phyloP scores from a whole-genome alignment of 192 early-diverging fungal species.

The Glomus cerebriforme region DNA sequence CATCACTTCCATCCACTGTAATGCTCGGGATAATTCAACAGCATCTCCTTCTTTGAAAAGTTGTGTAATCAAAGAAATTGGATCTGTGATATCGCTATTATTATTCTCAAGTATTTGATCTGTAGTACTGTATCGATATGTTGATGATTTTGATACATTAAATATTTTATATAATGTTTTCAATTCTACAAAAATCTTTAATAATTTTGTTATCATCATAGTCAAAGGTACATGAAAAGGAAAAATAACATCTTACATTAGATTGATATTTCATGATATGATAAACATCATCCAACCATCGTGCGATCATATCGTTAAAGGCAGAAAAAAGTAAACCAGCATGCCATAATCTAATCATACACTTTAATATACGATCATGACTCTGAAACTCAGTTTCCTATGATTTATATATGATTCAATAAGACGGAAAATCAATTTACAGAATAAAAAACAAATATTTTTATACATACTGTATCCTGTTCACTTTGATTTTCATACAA shows the following conservation, averaged over 20 bases:
- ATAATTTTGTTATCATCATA: neutral
- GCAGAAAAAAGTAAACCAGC: constrained; percentile 46
- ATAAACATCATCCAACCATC: constrained; percentile 48
- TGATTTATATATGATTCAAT: neutral
- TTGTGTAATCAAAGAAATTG: constrained; percentile 30
- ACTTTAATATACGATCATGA: constrained; percentile 45
- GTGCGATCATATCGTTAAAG: constrained; percentile 43
- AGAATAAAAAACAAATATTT: neutral
- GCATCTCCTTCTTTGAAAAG: constrained; percentile 35
- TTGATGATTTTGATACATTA: neutral
- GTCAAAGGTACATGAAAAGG: neutral
- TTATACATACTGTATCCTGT: constrained; percentile 7
- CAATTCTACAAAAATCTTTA: constrained; percentile 26
- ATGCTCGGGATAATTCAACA: constrained; percentile 36
- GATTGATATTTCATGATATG: constrained; percentile 8
- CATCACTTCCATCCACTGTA: constrained; percentile 43
- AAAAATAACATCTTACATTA: neutral
- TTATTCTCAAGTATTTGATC: neutral
- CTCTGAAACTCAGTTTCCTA: constrained; percentile 40
- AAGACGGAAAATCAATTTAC: neutral
- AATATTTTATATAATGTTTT: constrained; percentile 27
- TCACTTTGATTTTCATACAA: constrained; percentile 43
- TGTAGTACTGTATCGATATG: neutral
- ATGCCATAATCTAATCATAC: constrained; percentile 48
- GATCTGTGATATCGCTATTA: constrained; percentile 21